Evolutionary conservation across 805 yeast species (phyloP).

Genomic region (Lachancea fermentati): DNA sequence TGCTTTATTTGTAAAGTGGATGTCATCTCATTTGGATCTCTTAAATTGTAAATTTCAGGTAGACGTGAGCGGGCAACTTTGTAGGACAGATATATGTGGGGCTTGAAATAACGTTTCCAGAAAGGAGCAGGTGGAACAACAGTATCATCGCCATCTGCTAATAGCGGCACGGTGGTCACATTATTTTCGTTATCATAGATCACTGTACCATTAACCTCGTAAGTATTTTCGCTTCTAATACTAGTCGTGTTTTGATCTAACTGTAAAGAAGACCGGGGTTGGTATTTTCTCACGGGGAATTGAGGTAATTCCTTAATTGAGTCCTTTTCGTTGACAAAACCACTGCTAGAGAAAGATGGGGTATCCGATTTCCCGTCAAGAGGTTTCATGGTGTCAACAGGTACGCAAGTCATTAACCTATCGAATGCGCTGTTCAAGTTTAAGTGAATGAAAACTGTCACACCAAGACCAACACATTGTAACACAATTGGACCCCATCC

Average conservation of each 20-base stretch:
- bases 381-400: constrained; percentile 71
- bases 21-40: constrained; percentile 37
- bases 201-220: constrained; percentile 16
- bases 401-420: constrained; percentile 50
- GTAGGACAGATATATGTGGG: constrained; percentile 48
- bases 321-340: constrained; percentile 9
- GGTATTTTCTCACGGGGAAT: constrained; percentile 27
- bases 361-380: constrained; percentile 66
- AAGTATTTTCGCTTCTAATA: constrained; percentile 19
- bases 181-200: constrained; percentile 20
- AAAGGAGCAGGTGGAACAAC: constrained; percentile 35
- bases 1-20: constrained; percentile 38
- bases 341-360: constrained; percentile 38
- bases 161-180: constrained; percentile 44
- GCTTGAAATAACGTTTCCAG: constrained; percentile 47
- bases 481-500: constrained; percentile 92
- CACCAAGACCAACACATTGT: constrained; percentile 57
- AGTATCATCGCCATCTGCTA: constrained; percentile 55
- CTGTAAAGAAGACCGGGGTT: constrained; percentile 11
- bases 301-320: constrained; percentile 28
- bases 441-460: constrained; percentile 65
- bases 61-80: constrained; percentile 42
- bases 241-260: constrained; percentile 11
- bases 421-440: constrained; percentile 63
- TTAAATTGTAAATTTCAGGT: constrained; percentile 56